phyloP scores from a whole-genome alignment of 352 stramenopile species.

The Phytophthora pluvialis region DNA sequence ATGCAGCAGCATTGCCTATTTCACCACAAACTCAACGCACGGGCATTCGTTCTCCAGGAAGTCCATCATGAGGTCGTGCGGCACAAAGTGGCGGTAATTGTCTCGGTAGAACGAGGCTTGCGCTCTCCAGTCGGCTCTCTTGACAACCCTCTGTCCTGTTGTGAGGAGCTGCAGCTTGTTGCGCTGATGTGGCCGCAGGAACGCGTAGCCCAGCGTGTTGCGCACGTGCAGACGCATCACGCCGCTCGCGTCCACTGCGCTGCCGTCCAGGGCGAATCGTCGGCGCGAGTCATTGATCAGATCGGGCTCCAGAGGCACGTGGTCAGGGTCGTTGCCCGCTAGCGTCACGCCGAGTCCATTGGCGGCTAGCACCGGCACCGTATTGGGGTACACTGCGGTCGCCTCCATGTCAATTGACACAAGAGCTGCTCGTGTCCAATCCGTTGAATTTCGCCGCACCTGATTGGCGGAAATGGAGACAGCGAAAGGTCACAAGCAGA shows the following conservation, averaged over 20 bases:
- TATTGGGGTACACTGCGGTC: conserved; percentile 60
- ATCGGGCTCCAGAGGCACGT: conserved; percentile 52
- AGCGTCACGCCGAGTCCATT: conserved; percentile 60
- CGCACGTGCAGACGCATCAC: conserved; percentile 59
- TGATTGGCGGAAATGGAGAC: conserved; percentile 41
- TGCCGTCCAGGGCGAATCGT: conserved; percentile 30
- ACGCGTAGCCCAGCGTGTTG: conserved; percentile 61
- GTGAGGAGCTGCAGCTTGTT: conserved; percentile 29
- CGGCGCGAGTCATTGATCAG: conserved; percentile 61
- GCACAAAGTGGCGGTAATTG: conserved; percentile 55
- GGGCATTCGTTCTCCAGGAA: conserved; percentile 41
- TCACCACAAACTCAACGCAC: conserved; percentile 31
- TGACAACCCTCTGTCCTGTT: background rate
- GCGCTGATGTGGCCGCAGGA: conserved; percentile 54
- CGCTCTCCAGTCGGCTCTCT: background rate
- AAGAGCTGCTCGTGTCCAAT: conserved; percentile 13
- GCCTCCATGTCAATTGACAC: conserved; percentile 56
- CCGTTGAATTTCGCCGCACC: conserved; percentile 6
- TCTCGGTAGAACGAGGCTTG: conserved; percentile 43
- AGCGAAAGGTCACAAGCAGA: conserved; percentile 23
- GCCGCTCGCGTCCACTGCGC: conserved; percentile 55
- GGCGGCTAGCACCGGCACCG: conserved; percentile 52
- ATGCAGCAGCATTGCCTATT: conserved; percentile 1
- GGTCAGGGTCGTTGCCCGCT: conserved; percentile 49
- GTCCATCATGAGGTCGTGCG: conserved; percentile 48